phyloP scores from a whole-genome alignment of 768 basidiomycete genomes.

The Termitomyces bulborhizus region DNA sequence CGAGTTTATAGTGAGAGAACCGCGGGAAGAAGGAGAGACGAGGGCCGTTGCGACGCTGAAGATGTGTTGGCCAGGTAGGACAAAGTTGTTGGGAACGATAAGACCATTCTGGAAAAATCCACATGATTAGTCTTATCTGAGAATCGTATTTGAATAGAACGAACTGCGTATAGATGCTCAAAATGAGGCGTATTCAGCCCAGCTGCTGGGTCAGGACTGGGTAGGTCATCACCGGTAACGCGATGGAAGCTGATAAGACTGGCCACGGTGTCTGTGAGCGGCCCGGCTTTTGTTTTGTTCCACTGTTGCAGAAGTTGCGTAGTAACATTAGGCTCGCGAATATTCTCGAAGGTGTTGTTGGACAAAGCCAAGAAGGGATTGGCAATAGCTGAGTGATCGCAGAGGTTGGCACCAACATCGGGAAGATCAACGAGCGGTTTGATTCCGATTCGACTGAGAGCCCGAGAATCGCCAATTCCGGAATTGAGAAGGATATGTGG shows the following conservation, averaged over 20 bases:
- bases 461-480: conserved; percentile 9
- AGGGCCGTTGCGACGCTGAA: conserved; percentile 15
- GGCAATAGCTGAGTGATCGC: conserved; percentile 15
- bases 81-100: conserved; percentile 10
- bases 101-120: conserved; percentile 9
- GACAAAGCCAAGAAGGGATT: conserved; percentile 9
- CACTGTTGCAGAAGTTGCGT: conserved; percentile 14
- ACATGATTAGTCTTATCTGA: not conserved
- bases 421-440: conserved; percentile 15
- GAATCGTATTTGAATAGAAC: not conserved
- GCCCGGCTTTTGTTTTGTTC: conserved; percentile 18
- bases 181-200: conserved; percentile 24
- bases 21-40: conserved; percentile 21
- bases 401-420: conserved; percentile 16
- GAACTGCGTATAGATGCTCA: conserved; percentile 22
- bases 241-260: conserved; percentile 22
- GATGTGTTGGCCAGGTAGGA: conserved; percentile 13
- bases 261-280: conserved; percentile 16
- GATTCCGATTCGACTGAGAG: conserved; percentile 8
- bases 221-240: conserved; percentile 16
- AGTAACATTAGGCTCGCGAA: conserved; percentile 8
- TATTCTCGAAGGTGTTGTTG: conserved; percentile 13
- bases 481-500: conserved; percentile 19
- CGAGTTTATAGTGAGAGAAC: conserved; percentile 18
- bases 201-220: conserved; percentile 21